These are phyloP conservation scores for Claviceps sp. DNA, from an alignment of 2,329 filamentous ascomycete genomes.

Conservation along the genomic window DNA sequence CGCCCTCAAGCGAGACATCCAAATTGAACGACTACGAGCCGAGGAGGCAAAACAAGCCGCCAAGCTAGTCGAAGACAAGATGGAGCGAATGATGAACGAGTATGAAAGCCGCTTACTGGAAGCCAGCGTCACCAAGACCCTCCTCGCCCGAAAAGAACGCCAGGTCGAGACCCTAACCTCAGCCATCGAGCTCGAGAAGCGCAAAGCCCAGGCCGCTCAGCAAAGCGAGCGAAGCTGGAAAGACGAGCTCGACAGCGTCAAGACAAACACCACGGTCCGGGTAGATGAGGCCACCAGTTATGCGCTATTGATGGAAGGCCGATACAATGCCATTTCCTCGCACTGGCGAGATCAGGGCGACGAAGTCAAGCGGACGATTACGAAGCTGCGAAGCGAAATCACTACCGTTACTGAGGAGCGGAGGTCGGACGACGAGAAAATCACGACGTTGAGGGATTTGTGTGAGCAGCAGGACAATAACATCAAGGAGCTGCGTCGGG, in stretches of 20 bases:
- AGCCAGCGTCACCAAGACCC: constrained; percentile 55
- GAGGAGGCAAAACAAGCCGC: constrained; percentile 60
- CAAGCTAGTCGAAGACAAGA: constrained; percentile 55
- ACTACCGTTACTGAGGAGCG: constrained; percentile 40
- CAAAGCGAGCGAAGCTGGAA: constrained; percentile 48
- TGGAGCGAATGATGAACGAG: constrained; percentile 53
- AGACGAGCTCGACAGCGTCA: constrained; percentile 48
- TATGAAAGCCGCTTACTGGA: constrained; percentile 58
- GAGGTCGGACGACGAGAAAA: constrained; percentile 46
- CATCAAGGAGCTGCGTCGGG: constrained; percentile 42
- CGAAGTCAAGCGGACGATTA: constrained; percentile 40
- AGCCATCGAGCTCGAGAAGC: constrained; percentile 50
- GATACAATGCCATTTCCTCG: constrained; percentile 52
- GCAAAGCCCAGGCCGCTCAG: constrained; percentile 44
- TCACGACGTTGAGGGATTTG: constrained; percentile 51
- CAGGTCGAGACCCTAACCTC: constrained; percentile 57
- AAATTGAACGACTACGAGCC: constrained; percentile 49
- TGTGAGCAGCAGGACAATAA: constrained; percentile 63
- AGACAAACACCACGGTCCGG: constrained; percentile 44
- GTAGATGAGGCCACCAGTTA: constrained; percentile 53
- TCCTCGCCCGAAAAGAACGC: constrained; percentile 59
- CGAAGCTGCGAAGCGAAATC: constrained; percentile 40
- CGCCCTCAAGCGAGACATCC: constrained; percentile 57
- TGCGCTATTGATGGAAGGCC: constrained; percentile 54
- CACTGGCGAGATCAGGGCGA: constrained; percentile 56